These are phyloP conservation scores for Magnolia kwangsiensis DNA, from an alignment of 164 flowering plant species.

Conservation along the genomic window DNA sequence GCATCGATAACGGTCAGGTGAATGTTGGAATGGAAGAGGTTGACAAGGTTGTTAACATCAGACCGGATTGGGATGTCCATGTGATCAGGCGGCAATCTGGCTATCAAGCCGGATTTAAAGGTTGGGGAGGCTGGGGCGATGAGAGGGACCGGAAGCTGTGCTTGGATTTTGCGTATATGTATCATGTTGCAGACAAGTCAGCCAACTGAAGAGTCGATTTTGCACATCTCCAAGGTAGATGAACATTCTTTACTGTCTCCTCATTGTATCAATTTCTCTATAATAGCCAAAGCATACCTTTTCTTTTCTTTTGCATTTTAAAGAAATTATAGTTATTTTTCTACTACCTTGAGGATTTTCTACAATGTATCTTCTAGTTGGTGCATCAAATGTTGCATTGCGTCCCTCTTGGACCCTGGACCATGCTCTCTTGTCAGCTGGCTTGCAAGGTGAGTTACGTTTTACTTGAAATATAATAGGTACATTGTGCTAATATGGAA, in stretches of 20 bases:
- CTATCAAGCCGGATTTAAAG: slow-evolving; percentile 87
- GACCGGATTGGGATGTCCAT: slow-evolving; percentile 55
- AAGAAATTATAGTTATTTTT: neutral
- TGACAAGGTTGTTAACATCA: slow-evolving; percentile 61
- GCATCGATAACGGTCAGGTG: slow-evolving; percentile 66
- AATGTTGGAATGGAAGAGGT: slow-evolving; percentile 48
- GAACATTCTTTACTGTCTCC: neutral
- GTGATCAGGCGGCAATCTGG: slow-evolving; percentile 50
- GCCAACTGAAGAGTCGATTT: slow-evolving; percentile 13
- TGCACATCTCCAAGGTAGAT: neutral
- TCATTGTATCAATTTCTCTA: neutral
- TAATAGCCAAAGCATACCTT: neutral
- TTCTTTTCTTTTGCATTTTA: neutral
- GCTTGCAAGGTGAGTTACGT: neutral
- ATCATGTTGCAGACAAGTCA: slow-evolving; percentile 24
- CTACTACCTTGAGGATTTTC: neutral
- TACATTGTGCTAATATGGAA: too few relatives aligned
- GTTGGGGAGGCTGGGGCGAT: slow-evolving; percentile 99
- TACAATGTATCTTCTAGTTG: neutral
- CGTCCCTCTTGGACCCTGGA: neutral
- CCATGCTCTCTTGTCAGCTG: neutral
- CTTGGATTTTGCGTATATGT: slow-evolving; percentile 69
- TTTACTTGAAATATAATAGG: too few relatives aligned
- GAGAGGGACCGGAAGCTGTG: slow-evolving; percentile 72
- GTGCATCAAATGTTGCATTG: neutral